Evolutionary conservation across 768 basidiomycete genomes (phyloP), one percentile per base, ranked within the genome.

Genomic region (Psilocybe cyanescens): DNA sequence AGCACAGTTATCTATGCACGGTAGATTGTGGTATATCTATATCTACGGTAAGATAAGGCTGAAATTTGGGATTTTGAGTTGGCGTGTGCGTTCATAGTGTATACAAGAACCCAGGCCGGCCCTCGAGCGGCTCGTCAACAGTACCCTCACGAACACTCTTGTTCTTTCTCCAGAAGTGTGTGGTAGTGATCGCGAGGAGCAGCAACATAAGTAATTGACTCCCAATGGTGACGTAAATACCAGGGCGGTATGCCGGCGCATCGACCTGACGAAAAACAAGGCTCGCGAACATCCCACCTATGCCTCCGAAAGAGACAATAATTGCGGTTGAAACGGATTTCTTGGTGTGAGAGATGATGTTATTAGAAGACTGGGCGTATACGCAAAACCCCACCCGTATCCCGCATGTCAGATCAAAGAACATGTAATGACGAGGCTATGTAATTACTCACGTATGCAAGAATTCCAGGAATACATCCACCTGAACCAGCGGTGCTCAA

Each of bases 271-370:
- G 79, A 61, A 83, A 85, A 14, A 79, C 71, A 1, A 78, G 76
- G 30, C 81, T 81, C 9, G 82, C 81, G 59, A 82, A 71, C 7
- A 83, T 77, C 17, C 82, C 82, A 31, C 82, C 83, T 41, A 81
- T 64, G n/a, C 80, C 80, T 17, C 78, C 80, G 48, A 81, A 82
- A n/a, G 78, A 77, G 44, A 82, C 68, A n/a, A 80, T 73, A 16
- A 82, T 68, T 5, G 78, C 79, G n/a, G 78, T 81, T 9, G 80
- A 78, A 33, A 82, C 77, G 5, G 81, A 79, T 31, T 79, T 74
- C 67, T 83, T 85, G 24, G 79, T 77, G 60, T 85, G 81, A 4
- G 82, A 79, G 59, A 80, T 70, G 28, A 81, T 71, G 65, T 84
- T 85, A 67, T 84, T 84, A 24, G 82, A 76, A 3, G 81, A 76